Conservation (phyloP, 352 stramenopile genomes). For the Phytophthora kernoviae region DNA sequence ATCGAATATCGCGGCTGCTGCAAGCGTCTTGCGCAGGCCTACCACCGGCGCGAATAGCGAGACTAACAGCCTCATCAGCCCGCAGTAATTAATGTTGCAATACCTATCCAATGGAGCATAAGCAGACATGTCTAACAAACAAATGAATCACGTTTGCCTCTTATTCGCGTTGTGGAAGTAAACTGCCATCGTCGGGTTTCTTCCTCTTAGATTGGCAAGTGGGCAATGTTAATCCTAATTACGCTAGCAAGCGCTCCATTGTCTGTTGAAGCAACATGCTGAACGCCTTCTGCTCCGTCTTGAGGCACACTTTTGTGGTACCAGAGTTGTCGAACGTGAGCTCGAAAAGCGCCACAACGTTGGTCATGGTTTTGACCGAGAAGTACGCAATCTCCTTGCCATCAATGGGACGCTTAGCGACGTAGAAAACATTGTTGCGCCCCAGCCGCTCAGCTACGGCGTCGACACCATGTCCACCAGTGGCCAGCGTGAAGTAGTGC, state of each 20-base stretch:
- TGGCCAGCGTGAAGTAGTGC: constrained; percentile 91
- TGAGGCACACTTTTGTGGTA: constrained; percentile 94
- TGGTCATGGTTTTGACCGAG: constrained; percentile 93
- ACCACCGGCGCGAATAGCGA: neutral
- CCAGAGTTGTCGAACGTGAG: constrained; percentile 95
- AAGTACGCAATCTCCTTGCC: constrained; percentile 97
- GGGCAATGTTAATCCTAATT: constrained; percentile 16
- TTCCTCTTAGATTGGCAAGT: constrained; percentile 1
- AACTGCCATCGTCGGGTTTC: constrained; percentile 8
- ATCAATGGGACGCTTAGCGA: constrained; percentile 93
- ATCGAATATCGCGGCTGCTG: neutral
- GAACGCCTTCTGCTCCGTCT: constrained; percentile 94
- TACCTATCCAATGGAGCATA: neutral
- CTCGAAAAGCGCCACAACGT: constrained; percentile 93
- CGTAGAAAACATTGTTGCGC: constrained; percentile 93
- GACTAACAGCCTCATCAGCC: constrained; percentile 22
- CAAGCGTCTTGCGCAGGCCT: neutral
- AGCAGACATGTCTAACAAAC: neutral
- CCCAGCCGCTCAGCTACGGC: constrained; percentile 89
- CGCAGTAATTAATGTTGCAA: neutral
- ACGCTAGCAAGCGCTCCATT: constrained; percentile 76
- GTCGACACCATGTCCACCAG: constrained; percentile 72
- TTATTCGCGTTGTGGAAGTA: constrained; percentile 3
- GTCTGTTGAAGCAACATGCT: constrained; percentile 87
- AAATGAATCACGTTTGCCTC: constrained; percentile 31